Evolutionary conservation across 441 rosid genomes (phyloP).

Genomic region (Bruguiera hainesii): DNA sequence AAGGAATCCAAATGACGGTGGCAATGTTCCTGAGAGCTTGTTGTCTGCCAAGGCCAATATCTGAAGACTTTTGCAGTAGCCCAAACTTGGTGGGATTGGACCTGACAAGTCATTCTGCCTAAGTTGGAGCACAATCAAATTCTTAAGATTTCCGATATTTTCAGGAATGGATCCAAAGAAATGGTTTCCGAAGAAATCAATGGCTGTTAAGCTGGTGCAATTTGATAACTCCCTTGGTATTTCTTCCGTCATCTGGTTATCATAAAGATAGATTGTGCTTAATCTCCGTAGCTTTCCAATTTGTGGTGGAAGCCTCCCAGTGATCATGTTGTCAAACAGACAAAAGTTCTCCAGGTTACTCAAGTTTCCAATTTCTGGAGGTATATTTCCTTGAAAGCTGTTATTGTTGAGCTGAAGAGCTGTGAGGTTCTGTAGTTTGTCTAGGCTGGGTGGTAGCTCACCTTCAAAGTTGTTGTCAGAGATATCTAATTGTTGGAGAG

Average conservation of each 20-base stretch:
- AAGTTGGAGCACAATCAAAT: constrained; percentile 65
- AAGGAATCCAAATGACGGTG: constrained; percentile 73
- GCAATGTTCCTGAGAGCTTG: constrained; percentile 65
- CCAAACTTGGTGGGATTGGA: constrained; percentile 71
- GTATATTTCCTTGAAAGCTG: constrained; percentile 62
- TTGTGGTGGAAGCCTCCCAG: constrained; percentile 59
- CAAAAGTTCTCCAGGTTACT: constrained; percentile 50
- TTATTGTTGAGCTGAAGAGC: constrained; percentile 61
- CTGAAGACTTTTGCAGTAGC: constrained; percentile 65
- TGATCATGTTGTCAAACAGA: constrained; percentile 63
- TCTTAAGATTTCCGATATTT: constrained; percentile 63
- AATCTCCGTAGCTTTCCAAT: constrained; percentile 60
- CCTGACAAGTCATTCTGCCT: constrained; percentile 86
- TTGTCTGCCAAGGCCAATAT: constrained; percentile 75
- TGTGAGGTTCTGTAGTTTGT: constrained; percentile 51
- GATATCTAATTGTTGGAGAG: constrained; percentile 55
- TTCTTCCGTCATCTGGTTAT: constrained; percentile 73
- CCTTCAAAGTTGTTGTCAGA: constrained; percentile 60
- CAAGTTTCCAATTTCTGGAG: constrained; percentile 66
- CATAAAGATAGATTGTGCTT: constrained; percentile 55
- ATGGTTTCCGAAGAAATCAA: constrained; percentile 77
- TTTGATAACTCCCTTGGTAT: constrained; percentile 74
- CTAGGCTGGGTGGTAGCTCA: constrained; percentile 48
- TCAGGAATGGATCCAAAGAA: constrained; percentile 70
- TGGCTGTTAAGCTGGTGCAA: constrained; percentile 55